A percentile compares a stretch with the other conserved stretches of the same genome.
Evolutionary conservation across 192 early-diverging fungal genomes (phyloP).

Genomic region (Umbelopsis ramanniana): DNA sequence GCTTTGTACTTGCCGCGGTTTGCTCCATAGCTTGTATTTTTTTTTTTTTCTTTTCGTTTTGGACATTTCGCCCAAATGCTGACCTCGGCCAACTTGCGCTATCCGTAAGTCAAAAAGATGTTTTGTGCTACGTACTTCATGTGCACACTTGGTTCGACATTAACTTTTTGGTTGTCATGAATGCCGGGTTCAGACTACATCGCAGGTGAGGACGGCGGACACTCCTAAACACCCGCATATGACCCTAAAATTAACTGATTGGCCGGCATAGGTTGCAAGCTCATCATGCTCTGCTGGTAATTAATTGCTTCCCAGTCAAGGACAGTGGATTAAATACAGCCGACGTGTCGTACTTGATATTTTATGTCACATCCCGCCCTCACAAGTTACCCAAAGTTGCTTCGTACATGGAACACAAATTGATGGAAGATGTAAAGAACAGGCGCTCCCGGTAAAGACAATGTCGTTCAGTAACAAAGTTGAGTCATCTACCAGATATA

Average conservation of each 20-base stretch:
- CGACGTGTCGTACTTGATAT: constrained; percentile 3
- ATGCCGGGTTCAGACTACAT: neutral
- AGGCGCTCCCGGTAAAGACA: neutral
- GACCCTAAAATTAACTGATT: neutral
- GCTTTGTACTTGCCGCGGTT: too few relatives aligned
- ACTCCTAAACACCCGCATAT: neutral
- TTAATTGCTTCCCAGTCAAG: constrained; percentile 20
- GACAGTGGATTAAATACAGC: neutral
- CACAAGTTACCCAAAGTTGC: constrained; percentile 12
- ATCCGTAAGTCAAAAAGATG: neutral
- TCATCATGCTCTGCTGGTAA: constrained; percentile 3
- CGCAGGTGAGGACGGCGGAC: constrained; percentile 9
- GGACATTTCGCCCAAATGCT: neutral
- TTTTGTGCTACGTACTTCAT: neutral
- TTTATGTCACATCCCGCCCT: constrained; percentile 2
- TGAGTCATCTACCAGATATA: neutral
- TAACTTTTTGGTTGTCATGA: neutral
- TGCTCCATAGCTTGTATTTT: too few relatives aligned
- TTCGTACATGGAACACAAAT: constrained; percentile 16
- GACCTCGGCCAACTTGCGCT: constrained; percentile 18
- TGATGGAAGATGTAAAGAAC: constrained; percentile 9
- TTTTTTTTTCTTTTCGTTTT: neutral
- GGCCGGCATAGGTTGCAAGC: constrained; percentile 4
- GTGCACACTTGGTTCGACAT: neutral
- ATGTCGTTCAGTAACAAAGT: neutral